These are phyloP conservation scores for Porodaedalea pini DNA, from an alignment of 1,284 basidiomycete species.

Conservation along the genomic window DNA sequence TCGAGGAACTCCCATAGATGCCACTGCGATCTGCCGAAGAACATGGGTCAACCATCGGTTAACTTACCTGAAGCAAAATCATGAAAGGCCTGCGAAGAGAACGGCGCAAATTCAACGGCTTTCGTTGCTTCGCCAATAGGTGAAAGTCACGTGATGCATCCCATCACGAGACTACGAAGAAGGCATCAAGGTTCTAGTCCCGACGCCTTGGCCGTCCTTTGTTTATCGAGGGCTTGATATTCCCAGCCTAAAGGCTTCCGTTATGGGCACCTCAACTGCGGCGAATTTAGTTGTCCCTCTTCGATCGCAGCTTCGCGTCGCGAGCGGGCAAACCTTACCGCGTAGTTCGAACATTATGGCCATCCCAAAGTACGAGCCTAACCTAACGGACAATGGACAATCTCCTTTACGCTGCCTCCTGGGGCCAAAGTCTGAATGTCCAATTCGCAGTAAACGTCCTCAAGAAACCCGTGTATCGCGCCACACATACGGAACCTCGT, in stretches of 20 bases:
- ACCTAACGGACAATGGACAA: constrained; percentile 14
- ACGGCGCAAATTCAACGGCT: too few species aligned
- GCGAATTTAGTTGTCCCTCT: background rate
- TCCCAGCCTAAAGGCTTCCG: background rate
- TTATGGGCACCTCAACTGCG: background rate
- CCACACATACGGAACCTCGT: constrained; percentile 17
- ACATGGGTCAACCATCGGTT: background rate
- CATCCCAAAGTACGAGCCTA: constrained; percentile 7
- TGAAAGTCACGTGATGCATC: background rate
- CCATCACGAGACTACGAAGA: too few species aligned
- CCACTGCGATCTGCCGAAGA: background rate
- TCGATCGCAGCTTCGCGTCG: background rate
- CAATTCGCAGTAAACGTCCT: constrained; percentile 20
- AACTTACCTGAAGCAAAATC: background rate
- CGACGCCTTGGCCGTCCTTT: background rate
- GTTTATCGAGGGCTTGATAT: background rate
- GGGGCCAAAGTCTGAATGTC: constrained; percentile 15
- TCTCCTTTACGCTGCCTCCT: constrained; percentile 7
- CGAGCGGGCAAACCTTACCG: background rate
- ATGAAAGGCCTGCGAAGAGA: background rate
- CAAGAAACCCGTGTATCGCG: constrained; percentile 14
- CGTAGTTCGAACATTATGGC: background rate
- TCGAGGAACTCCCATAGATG: background rate
- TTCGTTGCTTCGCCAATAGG: too few species aligned
- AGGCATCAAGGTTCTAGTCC: too few species aligned